Conservation (phyloP, 2,329 filamentous ascomycete genomes). For the Coniochaeta prunicola region DNA sequence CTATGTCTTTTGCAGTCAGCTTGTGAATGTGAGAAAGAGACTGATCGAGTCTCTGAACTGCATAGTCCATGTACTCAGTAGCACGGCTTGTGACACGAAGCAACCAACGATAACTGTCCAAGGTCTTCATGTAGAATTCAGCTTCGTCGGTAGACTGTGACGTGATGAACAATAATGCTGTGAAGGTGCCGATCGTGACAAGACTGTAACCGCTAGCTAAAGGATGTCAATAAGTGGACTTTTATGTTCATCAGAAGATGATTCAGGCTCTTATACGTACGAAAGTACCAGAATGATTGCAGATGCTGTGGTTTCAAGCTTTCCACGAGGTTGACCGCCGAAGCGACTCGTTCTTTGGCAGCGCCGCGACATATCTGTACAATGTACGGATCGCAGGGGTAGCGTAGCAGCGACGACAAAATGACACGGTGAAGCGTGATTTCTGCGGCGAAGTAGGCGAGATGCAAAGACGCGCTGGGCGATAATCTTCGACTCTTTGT, state of each 20-base stretch:
- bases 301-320: not conserved
- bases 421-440: not conserved
- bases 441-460: not conserved
- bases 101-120: not conserved
- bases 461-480: not conserved
- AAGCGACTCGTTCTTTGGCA: not conserved
- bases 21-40: not conserved
- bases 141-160: not conserved
- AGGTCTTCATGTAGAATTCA: not conserved
- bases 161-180: not conserved
- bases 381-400: not conserved
- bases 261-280: not conserved
- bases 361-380: not conserved
- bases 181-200: not conserved
- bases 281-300: not conserved
- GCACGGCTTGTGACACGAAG: not conserved
- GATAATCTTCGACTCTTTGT: not conserved
- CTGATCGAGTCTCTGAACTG: not conserved
- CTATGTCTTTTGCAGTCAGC: not conserved
- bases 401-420: not conserved
- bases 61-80: not conserved
- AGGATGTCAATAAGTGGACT: not conserved
- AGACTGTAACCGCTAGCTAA: not conserved
- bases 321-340: not conserved
- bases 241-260: not conserved